Percentiles rank a stretch among this genome's conserved stretches.
These are phyloP conservation scores for Penicillium cinerascens DNA, from an alignment of 495 filamentous ascomycete species.

Conservation along the genomic window DNA sequence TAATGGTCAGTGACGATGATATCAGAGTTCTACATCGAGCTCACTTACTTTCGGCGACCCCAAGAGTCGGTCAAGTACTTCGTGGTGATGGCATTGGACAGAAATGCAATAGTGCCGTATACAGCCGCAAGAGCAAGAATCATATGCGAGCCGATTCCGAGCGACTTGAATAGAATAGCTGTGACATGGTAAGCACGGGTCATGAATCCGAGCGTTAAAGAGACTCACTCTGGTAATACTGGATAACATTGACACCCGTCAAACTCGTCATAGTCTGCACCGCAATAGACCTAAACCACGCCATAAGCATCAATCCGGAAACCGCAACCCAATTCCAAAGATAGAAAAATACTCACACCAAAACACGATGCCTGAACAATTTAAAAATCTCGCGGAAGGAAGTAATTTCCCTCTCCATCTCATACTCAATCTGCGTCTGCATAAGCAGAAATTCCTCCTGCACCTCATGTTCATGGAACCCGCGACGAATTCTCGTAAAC, in stretches of 20 bases:
- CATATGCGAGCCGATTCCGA: slow-evolving; percentile 48
- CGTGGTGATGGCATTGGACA: slow-evolving; percentile 51
- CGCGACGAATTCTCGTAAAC: slow-evolving; percentile 48
- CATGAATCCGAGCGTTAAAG: background rate
- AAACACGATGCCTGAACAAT: slow-evolving; percentile 47
- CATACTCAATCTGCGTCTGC: slow-evolving; percentile 57
- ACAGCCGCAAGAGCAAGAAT: slow-evolving; percentile 55
- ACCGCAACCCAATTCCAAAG: background rate
- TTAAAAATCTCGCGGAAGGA: slow-evolving; percentile 51
- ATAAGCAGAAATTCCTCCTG: slow-evolving; percentile 54
- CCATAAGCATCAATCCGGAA: background rate
- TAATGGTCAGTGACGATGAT: slow-evolving; percentile 1
- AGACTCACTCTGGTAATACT: slow-evolving; percentile 52
- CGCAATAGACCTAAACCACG: slow-evolving; percentile 41
- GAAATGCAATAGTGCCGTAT: slow-evolving; percentile 54
- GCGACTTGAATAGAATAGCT: slow-evolving; percentile 54
- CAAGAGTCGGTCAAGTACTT: slow-evolving; percentile 56
- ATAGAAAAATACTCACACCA: slow-evolving; percentile 36
- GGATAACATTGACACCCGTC: slow-evolving; percentile 56
- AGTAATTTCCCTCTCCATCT: slow-evolving; percentile 54
- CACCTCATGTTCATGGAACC: slow-evolving; percentile 44
- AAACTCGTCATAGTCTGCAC: slow-evolving; percentile 58
- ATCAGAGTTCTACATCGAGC: background rate
- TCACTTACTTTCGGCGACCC: slow-evolving; percentile 53
- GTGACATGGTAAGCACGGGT: background rate